A percentile compares a stretch with the other conserved stretches of the same genome.
phyloP scores from a whole-genome alignment of 2,329 filamentous ascomycete genomes.

The Cadophora sp. region DNA sequence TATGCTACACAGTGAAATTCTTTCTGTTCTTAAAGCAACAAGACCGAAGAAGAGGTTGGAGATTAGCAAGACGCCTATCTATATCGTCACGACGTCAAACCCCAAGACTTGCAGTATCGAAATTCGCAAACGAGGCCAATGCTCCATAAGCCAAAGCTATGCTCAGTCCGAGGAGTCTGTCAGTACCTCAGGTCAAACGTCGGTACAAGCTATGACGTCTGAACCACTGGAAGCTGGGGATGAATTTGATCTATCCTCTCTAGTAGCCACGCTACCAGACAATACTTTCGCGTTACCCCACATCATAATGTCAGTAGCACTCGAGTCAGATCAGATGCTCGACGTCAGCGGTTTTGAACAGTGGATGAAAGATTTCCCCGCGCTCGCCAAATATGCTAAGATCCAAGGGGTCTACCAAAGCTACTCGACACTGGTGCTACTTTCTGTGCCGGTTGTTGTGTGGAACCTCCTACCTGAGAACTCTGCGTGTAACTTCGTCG shows the following conservation, averaged over 20 bases:
- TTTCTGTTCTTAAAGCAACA: constrained; percentile 25
- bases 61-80: constrained; percentile 24
- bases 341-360: constrained; percentile 65
- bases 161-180: neutral
- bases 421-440: constrained; percentile 62
- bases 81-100: constrained; percentile 25
- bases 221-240: neutral
- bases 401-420: constrained; percentile 68
- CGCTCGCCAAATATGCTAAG: constrained; percentile 64
- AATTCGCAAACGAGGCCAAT: constrained; percentile 12
- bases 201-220: neutral
- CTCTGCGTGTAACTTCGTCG: constrained; percentile 62
- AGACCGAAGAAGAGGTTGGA: constrained; percentile 15
- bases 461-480: constrained; percentile 66
- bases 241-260: constrained; percentile 2
- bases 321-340: constrained; percentile 62
- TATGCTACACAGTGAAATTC: constrained; percentile 36
- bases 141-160: neutral
- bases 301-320: constrained; percentile 65
- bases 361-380: constrained; percentile 62
- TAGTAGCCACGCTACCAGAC: constrained; percentile 1
- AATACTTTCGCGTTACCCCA: constrained; percentile 50
- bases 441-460: constrained; percentile 64
- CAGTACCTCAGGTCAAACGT: too few species aligned
- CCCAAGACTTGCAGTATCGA: constrained; percentile 25